These are phyloP conservation scores for Lactifluus pinguis DNA, from an alignment of 768 basidiomycete genomes.

Conservation along the genomic window DNA sequence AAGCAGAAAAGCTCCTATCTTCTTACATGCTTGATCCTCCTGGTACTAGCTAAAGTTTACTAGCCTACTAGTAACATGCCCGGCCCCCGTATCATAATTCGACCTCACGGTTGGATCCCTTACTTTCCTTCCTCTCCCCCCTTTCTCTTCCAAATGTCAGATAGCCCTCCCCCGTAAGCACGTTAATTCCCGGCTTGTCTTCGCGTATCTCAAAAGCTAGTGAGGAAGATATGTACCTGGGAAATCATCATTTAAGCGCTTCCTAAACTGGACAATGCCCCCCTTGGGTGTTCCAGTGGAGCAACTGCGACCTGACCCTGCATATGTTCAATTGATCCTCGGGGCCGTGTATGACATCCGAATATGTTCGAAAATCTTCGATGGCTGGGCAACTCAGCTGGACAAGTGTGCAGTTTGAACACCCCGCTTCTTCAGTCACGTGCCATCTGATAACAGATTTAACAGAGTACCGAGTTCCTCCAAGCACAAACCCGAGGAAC, in stretches of 20 bases:
- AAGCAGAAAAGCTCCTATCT: background rate
- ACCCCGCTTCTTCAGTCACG: background rate
- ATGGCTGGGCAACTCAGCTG: conserved; percentile 3
- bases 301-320: background rate
- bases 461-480: background rate
- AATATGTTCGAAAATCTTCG: conserved; percentile 7
- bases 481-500: background rate
- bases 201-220: background rate
- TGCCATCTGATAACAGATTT: background rate
- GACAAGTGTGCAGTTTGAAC: conserved; percentile 1
- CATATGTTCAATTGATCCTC: background rate
- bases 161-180: conserved; percentile 10
- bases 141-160: background rate
- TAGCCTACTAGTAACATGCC: background rate
- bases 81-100: background rate
- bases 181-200: background rate
- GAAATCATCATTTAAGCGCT: background rate
- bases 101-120: background rate
- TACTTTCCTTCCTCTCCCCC: background rate
- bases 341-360: conserved; percentile 7
- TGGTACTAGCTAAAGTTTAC: background rate
- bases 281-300: conserved; percentile 1
- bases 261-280: conserved; percentile 2
- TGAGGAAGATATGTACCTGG: conserved; percentile 6
- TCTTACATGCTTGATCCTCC: background rate